A percentile compares a stretch with the other conserved stretches of the same genome.
These are phyloP conservation scores for Beta macrorhiza DNA, from an alignment of 179 eudicot genomes.

Conservation along the genomic window DNA sequence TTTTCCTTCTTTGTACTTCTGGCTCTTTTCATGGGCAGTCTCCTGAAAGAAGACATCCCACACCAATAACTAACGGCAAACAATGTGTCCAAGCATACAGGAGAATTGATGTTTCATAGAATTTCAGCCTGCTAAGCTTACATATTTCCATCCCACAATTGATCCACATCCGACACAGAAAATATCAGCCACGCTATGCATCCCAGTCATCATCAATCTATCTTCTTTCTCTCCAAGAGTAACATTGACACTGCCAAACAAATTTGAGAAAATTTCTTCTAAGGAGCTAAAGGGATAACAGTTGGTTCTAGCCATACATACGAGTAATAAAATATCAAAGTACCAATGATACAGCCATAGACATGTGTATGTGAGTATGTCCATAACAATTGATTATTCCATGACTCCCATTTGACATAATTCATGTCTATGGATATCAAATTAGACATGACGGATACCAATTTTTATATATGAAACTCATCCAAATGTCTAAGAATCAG, in stretches of 20 bases:
- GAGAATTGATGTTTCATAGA: slow-evolving; percentile 4
- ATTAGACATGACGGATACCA: neutral
- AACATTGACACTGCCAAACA: slow-evolving; percentile 75
- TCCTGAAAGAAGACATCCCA: slow-evolving; percentile 58
- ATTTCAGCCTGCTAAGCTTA: slow-evolving; percentile 47
- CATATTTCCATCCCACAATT: slow-evolving; percentile 96
- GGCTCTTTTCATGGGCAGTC: slow-evolving; percentile 76
- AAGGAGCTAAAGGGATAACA: neutral
- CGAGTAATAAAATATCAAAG: neutral
- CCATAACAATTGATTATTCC: neutral
- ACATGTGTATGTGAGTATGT: neutral
- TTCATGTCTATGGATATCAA: slow-evolving; percentile 8
- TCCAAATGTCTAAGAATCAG: neutral
- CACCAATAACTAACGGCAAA: slow-evolving; percentile 27
- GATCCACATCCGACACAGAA: slow-evolving; percentile 95
- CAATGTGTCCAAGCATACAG: slow-evolving; percentile 13
- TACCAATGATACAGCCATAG: neutral
- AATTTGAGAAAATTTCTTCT: neutral
- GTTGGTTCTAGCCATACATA: neutral
- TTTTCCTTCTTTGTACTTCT: slow-evolving; percentile 99
- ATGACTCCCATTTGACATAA: neutral
- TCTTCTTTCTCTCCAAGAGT: slow-evolving; percentile 73
- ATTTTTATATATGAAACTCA: neutral
- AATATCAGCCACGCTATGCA: slow-evolving; percentile 87
- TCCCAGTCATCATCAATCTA: slow-evolving; percentile 86